These are phyloP conservation scores for Diplosphaera chodatii DNA, from an alignment of 139 green algal species.

Conservation along the genomic window DNA sequence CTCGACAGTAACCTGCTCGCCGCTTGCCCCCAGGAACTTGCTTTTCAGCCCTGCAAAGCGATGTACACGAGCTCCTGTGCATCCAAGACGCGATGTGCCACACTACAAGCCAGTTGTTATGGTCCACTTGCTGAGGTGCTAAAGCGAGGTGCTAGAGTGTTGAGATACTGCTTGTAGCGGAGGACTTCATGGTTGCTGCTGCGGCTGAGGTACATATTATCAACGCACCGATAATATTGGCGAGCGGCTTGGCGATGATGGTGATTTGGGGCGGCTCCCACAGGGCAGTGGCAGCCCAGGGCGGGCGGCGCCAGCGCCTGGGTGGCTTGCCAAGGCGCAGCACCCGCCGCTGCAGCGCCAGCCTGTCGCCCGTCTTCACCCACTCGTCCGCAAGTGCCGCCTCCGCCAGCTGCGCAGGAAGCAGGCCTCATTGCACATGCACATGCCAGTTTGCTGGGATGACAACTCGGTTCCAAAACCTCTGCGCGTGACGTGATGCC, in stretches of 20 bases:
- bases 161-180: too few relatives aligned
- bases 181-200: too few relatives aligned
- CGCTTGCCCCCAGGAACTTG: slow-evolving; percentile 31
- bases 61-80: too few relatives aligned
- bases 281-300: slow-evolving; percentile 40
- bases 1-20: slow-evolving; percentile 52
- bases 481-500: too few relatives aligned
- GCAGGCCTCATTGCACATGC: too few relatives aligned
- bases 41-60: slow-evolving; percentile 34
- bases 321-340: slow-evolving; percentile 78
- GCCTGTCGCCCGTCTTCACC: slow-evolving; percentile 56
- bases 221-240: slow-evolving; percentile 5
- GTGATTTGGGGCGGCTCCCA: slow-evolving; percentile 47
- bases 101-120: too few relatives aligned
- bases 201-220: too few relatives aligned
- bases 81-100: too few relatives aligned
- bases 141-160: too few relatives aligned
- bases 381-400: slow-evolving; percentile 60
- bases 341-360: slow-evolving; percentile 63
- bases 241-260: slow-evolving; percentile 28
- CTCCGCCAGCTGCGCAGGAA: slow-evolving; percentile 43
- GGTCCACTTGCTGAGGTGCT: too few relatives aligned
- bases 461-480: too few relatives aligned
- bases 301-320: slow-evolving; percentile 57
- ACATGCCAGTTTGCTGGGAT: too few relatives aligned